Evolutionary conservation across 75 land plant genomes (phyloP), one percentile per base, ranked within the genome.

Genomic region (Cupressus sempervirens): DNA sequence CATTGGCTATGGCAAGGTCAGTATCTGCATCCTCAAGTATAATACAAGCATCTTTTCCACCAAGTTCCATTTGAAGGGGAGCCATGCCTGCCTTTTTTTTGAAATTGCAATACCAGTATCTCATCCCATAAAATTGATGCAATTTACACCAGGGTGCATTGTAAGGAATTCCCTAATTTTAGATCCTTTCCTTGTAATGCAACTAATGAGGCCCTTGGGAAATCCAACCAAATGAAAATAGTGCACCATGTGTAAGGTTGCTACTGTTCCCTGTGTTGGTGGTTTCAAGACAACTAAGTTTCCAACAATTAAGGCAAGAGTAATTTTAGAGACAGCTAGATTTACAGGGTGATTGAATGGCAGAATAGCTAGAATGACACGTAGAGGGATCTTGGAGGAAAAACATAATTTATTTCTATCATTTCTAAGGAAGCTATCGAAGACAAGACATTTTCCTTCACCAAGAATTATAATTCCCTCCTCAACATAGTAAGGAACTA

Each of bases 291-390:
- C 93, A 83, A 95, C 86, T 34, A 97, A 92, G 85, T 95, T 96
- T n/a, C 98, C 97, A 84, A 93, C 93, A 80, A 96, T 93, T 15
- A 96, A 87, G 18, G 98, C 98, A 80, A 96, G 98, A 54, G 89
- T 96, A 84, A 96, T 95, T 86, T 96, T 96, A 46, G 97, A 96
- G 45, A 96, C 98, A 45, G 94, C 97, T 7, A 96, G 90, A 79
- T 96, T 96, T 36, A 96, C 97, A 5, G 98, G 98, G 85, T 96
- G 95, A 87, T 96, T 95, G 85, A 96, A 96, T 80, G 97, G 98
- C 20, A 97, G 98, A 74, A 96, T 96, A 72, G 92, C 93, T 40
- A 96, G 86, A 40, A 96, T 87, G 15, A 96, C 94, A 3, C 98
- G 97, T 38, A 96, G 96, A 48, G 98, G 98, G 79, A 96, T 88